These are phyloP conservation scores for Amyloporia xantha DNA, from an alignment of 768 basidiomycete genomes.

Conservation along the genomic window DNA sequence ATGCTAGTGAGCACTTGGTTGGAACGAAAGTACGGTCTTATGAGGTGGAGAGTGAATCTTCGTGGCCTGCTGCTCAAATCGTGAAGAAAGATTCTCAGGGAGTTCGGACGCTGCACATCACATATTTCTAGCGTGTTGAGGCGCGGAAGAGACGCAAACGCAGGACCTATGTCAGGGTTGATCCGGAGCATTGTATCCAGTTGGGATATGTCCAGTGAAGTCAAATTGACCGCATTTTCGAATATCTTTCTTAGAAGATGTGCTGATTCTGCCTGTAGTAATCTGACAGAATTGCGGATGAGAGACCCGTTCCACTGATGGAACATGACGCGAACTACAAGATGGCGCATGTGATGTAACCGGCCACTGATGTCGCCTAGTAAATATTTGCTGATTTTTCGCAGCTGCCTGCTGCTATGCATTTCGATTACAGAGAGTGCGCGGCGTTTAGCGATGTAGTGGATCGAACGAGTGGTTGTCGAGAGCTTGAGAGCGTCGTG, in stretches of 20 bases:
- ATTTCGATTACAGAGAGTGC: neutral
- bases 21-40: neutral
- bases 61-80: no score
- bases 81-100: no score
- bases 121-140: no score
- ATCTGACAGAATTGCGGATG: neutral
- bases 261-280: neutral
- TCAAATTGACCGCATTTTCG: neutral
- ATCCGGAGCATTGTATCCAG: no score
- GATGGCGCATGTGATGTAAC: neutral
- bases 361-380: neutral
- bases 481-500: neutral
- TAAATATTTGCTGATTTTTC: neutral
- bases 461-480: neutral
- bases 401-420: neutral
- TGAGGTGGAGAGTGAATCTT: no score
- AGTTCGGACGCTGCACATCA: no score
- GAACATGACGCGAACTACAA: neutral
- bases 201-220: neutral
- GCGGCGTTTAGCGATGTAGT: neutral
- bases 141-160: no score
- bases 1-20: no score
- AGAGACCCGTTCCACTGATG: neutral
- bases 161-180: no score
- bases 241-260: neutral